Evolutionary conservation across 345 rosid species (phyloP).

Genomic region (Aquilaria malaccensis): DNA sequence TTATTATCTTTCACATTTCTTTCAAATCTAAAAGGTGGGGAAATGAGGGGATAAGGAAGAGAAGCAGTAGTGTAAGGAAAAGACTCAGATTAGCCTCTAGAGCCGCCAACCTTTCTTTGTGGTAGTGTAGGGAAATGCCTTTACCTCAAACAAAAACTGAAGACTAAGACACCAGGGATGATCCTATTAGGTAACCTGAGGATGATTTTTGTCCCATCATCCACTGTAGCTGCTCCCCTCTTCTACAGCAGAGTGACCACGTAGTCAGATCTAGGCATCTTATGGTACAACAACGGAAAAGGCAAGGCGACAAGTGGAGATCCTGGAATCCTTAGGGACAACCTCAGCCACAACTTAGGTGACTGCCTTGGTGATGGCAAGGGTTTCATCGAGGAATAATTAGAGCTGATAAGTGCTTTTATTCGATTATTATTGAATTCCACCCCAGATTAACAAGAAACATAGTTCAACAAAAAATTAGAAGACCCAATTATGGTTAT

Average conservation of each 20-base stretch:
- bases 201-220: constrained; percentile 13
- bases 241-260: constrained; percentile 60
- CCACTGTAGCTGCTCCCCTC: constrained; percentile 35
- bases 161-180: too few species aligned
- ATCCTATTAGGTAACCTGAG: too few species aligned
- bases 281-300: constrained; percentile 22
- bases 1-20: too few species aligned
- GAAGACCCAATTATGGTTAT: constrained; percentile 10
- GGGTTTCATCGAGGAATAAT: constrained; percentile 32
- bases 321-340: constrained; percentile 13
- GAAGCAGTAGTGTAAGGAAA: too few species aligned
- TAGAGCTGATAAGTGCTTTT: constrained; percentile 69
- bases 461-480: constrained; percentile 1
- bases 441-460: constrained; percentile 10
- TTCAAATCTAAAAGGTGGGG: too few species aligned
- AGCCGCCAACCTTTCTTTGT: too few species aligned
- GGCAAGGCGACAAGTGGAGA: constrained; percentile 56
- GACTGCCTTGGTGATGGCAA: constrained; percentile 27
- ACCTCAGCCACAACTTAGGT: constrained; percentile 24
- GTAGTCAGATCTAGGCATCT: constrained; percentile 28
- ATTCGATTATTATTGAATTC: constrained; percentile 21
- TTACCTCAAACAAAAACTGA: too few species aligned
- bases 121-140: too few species aligned
- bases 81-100: too few species aligned
- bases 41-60: too few species aligned